Evolutionary conservation across 805 yeast genomes (phyloP), one percentile per base, ranked within the genome.

Genomic region (Candida stauntonica): DNA sequence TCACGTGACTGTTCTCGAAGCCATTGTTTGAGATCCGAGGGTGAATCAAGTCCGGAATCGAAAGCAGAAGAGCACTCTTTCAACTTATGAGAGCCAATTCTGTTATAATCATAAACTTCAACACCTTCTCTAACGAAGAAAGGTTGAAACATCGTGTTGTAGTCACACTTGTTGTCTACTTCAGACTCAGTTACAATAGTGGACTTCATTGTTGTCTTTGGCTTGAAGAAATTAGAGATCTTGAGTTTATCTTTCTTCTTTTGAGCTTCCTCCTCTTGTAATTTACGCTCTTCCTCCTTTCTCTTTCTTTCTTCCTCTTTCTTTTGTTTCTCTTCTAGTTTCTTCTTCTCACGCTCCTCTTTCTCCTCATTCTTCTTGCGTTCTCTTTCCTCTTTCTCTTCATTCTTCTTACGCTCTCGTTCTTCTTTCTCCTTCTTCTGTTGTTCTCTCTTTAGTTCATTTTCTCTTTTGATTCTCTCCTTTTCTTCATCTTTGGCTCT

Each of bases 101-200:
- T 44, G 24, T 43, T 39, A 3, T 23, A 36, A 12, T 39, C 33
- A n/a, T 51, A 52, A 7, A 66, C 31, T 2, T 40, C 38, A 3
- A 59, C 57, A 13, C 63, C 63, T 17, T 58, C 67, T 39, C 61
- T 64, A 2, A 64, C 51, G 39, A 62, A 66, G 42, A 68, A 68
- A 3, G 26, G 27, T 7, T 44, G 41, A 42, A 44, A 44, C 21
- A 18, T n/a, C 12, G 24, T 38, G 16, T 30, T 17, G 31, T 41
- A 41, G 12, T 63, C 64, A 18, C n/a, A n/a, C n/a, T 59, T 48
- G 37, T 51, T 46, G 30, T 56, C 28, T 5, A 27, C 33, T 3
- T 17, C 5, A 5, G 32, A n/a, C n/a, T 30, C 30, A 6, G 33
- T 24, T 3, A 26, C 33, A 5, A 44, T 29, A 15, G 44, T 19